A percentile compares a stretch with the other conserved stretches of the same genome.
Evolutionary conservation across 257 asterid species (phyloP).

Genomic region (Solanum pimpinellifolium): DNA sequence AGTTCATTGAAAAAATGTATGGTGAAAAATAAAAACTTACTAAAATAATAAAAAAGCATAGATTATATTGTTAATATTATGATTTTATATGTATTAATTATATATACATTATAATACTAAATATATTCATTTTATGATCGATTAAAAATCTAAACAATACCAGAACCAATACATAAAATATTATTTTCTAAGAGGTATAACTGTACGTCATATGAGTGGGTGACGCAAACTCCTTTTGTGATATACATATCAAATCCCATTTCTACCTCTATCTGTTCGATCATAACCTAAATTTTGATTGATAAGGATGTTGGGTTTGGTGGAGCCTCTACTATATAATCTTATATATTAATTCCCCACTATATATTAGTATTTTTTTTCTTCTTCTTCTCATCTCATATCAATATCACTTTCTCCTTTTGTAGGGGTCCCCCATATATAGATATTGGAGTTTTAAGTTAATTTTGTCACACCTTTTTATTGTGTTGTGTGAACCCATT

Average conservation of each 20-base stretch:
- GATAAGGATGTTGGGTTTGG: not conserved
- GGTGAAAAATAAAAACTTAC: too few species aligned
- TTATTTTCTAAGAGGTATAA: not conserved
- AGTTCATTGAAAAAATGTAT: too few species aligned
- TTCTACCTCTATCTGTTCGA: not conserved
- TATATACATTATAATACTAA: too few species aligned
- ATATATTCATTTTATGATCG: too few species aligned
- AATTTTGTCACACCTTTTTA: not conserved
- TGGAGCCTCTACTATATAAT: not conserved
- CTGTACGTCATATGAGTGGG: not conserved
- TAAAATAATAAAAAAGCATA: too few species aligned
- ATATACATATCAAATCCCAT: not conserved
- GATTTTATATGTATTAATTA: too few species aligned
- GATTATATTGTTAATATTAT: too few species aligned
- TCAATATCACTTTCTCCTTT: not conserved
- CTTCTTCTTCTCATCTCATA: not conserved
- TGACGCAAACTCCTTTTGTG: not conserved
- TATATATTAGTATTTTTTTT: not conserved
- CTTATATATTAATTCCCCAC: not conserved
- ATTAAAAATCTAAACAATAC: too few species aligned
- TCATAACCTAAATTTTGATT: not conserved
- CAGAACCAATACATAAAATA: not conserved
- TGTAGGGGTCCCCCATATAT: not conserved
- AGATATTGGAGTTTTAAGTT: not conserved
- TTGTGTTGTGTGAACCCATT: not conserved